These are phyloP conservation scores for Pleurotus citrinopileatus DNA, from an alignment of 768 basidiomycete genomes.

Conservation along the genomic window DNA sequence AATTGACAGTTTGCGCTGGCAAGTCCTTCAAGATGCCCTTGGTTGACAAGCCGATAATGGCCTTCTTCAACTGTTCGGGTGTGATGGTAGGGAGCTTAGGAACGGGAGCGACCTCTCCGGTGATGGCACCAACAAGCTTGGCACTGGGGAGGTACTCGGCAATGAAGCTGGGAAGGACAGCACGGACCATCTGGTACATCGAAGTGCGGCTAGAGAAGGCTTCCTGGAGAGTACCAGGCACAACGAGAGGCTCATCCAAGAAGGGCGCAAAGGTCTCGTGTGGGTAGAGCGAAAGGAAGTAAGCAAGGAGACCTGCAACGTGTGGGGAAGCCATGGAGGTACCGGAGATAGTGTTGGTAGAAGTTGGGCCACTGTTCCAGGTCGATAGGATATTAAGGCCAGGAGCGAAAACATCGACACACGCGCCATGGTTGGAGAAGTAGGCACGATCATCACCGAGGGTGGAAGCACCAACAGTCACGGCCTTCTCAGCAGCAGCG, in stretches of 20 bases:
- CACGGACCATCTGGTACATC: constrained; percentile 52
- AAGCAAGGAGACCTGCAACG: constrained; percentile 85
- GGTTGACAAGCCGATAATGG: constrained; percentile 61
- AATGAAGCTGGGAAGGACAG: constrained; percentile 57
- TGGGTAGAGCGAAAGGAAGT: constrained; percentile 88
- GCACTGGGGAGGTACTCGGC: constrained; percentile 55
- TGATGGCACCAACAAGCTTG: constrained; percentile 36
- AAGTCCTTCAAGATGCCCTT: constrained; percentile 45
- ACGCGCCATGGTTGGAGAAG: constrained; percentile 90
- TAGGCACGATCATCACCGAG: constrained; percentile 79
- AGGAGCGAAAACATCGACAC: constrained; percentile 93
- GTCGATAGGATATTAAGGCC: constrained; percentile 90
- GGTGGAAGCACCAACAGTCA: constrained; percentile 93
- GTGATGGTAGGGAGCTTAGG: constrained; percentile 41
- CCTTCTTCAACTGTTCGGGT: constrained; percentile 75
- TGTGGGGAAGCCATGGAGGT: constrained; percentile 97
- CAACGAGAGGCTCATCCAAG: constrained; percentile 32
- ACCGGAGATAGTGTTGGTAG: constrained; percentile 80
- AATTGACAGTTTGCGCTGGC: constrained; percentile 57
- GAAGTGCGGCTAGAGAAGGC: constrained; percentile 34
- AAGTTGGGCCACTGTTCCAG: constrained; percentile 60
- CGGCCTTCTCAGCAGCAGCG: constrained; percentile 81
- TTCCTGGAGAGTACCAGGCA: constrained; percentile 28
- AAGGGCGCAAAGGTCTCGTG: constrained; percentile 60
- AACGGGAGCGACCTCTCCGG: constrained; percentile 14